Conservation (phyloP, 202 grass and related monocot genomes). For the Musa balbisiana region DNA sequence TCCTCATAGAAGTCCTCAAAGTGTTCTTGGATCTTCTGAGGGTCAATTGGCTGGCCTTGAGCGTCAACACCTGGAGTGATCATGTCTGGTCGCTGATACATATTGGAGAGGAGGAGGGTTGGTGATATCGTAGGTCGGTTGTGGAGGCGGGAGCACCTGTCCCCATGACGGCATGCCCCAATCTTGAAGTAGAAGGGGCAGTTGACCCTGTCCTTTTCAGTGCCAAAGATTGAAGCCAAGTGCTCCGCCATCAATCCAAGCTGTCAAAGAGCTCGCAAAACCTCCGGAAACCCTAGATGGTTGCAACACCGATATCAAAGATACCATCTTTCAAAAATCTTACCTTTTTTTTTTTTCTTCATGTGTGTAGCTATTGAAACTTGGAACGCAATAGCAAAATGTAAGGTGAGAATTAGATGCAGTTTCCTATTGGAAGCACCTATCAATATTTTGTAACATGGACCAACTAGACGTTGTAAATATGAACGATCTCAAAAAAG, state of each 20-base stretch:
- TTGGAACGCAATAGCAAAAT: no score
- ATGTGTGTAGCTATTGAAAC: no score
- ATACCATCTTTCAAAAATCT: background rate
- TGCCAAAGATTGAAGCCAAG: constrained; percentile 86
- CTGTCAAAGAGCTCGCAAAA: background rate
- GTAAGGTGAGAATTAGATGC: no score
- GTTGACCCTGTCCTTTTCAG: constrained; percentile 90
- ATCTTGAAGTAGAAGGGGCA: constrained; percentile 99
- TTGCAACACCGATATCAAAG: background rate
- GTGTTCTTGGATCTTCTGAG: constrained; percentile 57
- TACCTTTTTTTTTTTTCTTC: no score
- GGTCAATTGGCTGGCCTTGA: constrained; percentile 66
- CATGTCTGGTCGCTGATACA: constrained; percentile 87
- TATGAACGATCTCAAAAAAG: no score
- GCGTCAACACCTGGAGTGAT: constrained; percentile 78
- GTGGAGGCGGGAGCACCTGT: constrained; percentile 85
- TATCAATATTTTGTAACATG: no score
- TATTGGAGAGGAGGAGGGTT: constrained; percentile 77
- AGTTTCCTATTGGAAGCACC: no score
- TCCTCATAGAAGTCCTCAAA: constrained; percentile 89
- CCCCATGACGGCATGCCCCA: constrained; percentile 72
- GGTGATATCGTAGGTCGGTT: constrained; percentile 71
- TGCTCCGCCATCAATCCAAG: constrained; percentile 59
- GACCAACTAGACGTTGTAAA: no score
- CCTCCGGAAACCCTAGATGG: constrained; percentile 2